A percentile compares a stretch with the other conserved stretches of the same genome.
Conservation (phyloP, 1,284 basidiomycete genomes). For the Tilletia setariae region DNA sequence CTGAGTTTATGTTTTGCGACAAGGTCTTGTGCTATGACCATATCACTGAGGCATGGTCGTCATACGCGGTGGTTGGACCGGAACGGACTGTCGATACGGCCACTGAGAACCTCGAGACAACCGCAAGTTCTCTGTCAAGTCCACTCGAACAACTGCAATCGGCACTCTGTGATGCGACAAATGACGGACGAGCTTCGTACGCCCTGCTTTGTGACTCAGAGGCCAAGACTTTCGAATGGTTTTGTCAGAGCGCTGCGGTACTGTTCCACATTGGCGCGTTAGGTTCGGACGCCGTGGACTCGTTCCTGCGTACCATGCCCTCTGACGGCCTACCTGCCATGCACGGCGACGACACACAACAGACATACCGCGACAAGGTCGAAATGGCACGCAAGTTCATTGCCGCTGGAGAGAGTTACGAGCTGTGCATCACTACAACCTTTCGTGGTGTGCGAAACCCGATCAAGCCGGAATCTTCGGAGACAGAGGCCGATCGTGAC, state of each 20-base stretch:
- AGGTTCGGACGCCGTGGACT: background rate
- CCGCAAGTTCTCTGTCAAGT: background rate
- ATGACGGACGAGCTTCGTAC: background rate
- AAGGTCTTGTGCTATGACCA: constrained; percentile 56
- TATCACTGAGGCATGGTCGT: constrained; percentile 55
- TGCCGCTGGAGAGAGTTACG: constrained; percentile 86
- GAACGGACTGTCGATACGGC: background rate
- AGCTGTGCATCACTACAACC: constrained; percentile 84
- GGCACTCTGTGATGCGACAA: background rate
- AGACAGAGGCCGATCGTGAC: constrained; percentile 22
- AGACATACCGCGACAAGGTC: constrained; percentile 70
- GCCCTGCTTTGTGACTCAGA: background rate
- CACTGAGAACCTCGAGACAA: background rate
- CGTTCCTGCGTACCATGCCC: background rate
- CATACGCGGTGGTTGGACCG: constrained; percentile 54
- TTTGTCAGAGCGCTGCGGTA: background rate
- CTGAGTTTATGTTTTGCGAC: constrained; percentile 56
- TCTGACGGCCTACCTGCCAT: constrained; percentile 17
- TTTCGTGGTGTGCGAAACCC: constrained; percentile 54
- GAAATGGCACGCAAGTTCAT: constrained; percentile 72
- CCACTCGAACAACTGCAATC: constrained; percentile 5
- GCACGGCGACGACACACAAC: constrained; percentile 48
- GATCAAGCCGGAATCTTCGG: background rate
- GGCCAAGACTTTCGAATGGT: background rate
- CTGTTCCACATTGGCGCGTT: background rate